Evolutionary conservation across 2,329 filamentous ascomycete genomes (phyloP), one percentile per base, ranked within the genome.

Genomic region (Decorospora gaudefroyi): DNA sequence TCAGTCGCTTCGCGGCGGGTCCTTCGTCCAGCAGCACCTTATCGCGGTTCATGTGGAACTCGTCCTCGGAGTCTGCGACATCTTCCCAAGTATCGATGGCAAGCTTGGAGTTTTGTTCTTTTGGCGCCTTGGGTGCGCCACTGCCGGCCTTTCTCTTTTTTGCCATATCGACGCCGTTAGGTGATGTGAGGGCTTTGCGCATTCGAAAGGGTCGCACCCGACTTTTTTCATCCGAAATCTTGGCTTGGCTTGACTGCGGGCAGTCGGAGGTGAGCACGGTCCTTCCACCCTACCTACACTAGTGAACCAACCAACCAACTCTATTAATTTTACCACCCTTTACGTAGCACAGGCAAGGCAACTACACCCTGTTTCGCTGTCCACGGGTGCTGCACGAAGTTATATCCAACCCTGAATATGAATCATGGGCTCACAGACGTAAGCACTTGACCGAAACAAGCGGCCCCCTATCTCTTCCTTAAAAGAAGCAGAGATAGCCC

Each of bases 1-100:
- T 83, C 62, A 85, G 79, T 54, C 88, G 84, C 75, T 96, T 96
- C 19, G 84, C 84, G 26, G 83, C 81, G 10, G 86, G 88, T 22
- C 80, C 86, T 56, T 96, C 90, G 19, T 95, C 89, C 25, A 99
- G 79, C 62, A 92, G 72, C 51, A 99, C 84, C 65, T 88, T 86
- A 72, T 99, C 93, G 54, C 87, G 83, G 53, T 91, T 86, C 47
- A 91, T 77, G 62, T 92, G 89, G 69, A 96, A 95, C 67, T 96
- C 90, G 70, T 99, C 93, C 69, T 96, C 90, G 1, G 90, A 95
- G 68, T 96, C 86, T 55, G 91, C 89, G 59, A 99, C 86, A 72
- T 95, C 90, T 70, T 92, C 85, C 70, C 81, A 92, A 2, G 82
- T 85, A 43, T 66, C 71, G 42, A 79, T 74, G 13, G 67, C 62